Percentiles rank a stretch among this genome's conserved stretches.
These are phyloP conservation scores for Capronia epimyces DNA, from an alignment of 2,329 filamentous ascomycete species.

Conservation along the genomic window DNA sequence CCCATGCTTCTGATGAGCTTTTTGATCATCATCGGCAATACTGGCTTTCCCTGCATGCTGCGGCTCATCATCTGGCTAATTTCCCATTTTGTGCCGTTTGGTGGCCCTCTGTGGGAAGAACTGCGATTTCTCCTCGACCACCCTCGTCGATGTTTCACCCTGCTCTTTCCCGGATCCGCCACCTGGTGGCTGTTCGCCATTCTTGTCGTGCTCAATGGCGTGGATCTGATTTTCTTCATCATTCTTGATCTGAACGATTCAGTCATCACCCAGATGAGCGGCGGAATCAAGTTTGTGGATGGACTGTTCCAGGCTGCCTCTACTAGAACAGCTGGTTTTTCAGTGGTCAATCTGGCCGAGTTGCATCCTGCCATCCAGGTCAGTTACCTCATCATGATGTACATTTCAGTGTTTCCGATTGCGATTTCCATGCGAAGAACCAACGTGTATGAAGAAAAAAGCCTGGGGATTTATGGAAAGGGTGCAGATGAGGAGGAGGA, in stretches of 20 bases:
- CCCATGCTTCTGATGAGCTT: conserved; percentile 39
- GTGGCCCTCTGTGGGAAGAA: conserved; percentile 78
- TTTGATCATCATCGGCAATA: conserved; percentile 39
- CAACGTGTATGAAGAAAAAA: conserved; percentile 59
- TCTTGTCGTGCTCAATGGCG: conserved; percentile 70
- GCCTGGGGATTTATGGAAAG: conserved; percentile 62
- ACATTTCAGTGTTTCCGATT: conserved; percentile 57
- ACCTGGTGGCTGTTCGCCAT: conserved; percentile 97
- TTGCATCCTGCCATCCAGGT: conserved; percentile 84
- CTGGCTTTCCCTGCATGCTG: conserved; percentile 51
- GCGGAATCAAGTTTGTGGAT: conserved; percentile 71
- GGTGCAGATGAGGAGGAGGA: conserved; percentile 58
- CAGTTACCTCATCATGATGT: conserved; percentile 61
- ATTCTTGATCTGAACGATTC: conserved; percentile 78
- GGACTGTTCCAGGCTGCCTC: conserved; percentile 86
- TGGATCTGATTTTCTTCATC: conserved; percentile 87
- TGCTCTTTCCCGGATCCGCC: conserved; percentile 81
- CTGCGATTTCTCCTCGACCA: conserved; percentile 87
- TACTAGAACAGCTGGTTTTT: conserved; percentile 86
- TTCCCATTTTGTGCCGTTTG: conserved; percentile 60
- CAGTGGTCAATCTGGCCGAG: conserved; percentile 67
- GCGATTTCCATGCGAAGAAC: conserved; percentile 57
- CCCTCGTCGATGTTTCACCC: conserved; percentile 89
- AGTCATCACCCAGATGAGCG: conserved; percentile 61
- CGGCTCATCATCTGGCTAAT: conserved; percentile 84